A percentile compares a stretch with the other conserved stretches of the same genome.
Conservation (phyloP, 768 basidiomycete species). For the Phylloporus sp. region DNA sequence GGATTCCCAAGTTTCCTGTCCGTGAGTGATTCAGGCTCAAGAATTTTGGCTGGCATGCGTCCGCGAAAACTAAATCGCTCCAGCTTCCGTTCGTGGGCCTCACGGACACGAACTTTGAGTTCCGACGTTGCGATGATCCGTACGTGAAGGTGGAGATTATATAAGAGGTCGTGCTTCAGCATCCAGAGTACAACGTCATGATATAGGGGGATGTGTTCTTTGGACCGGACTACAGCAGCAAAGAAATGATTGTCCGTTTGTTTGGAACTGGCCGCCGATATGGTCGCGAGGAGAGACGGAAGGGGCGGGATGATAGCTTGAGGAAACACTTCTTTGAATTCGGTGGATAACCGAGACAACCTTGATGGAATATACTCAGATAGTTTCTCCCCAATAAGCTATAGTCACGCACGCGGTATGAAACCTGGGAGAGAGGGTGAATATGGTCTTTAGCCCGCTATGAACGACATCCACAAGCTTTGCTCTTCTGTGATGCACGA, state of each 20-base stretch:
- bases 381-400: not conserved
- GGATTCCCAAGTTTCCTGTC: conserved; percentile 14
- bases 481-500: conserved; percentile 86
- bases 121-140: conserved; percentile 74
- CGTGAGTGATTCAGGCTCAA: conserved; percentile 19
- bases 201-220: conserved; percentile 65
- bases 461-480: conserved; percentile 87
- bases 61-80: conserved; percentile 26
- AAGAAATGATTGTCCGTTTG: conserved; percentile 72
- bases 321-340: conserved; percentile 61
- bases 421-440: conserved; percentile 65
- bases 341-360: conserved; percentile 42
- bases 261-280: conserved; percentile 65
- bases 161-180: conserved; percentile 78
- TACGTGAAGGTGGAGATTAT: conserved; percentile 80
- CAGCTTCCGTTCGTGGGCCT: conserved; percentile 35
- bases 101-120: conserved; percentile 67
- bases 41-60: conserved; percentile 15
- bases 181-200: conserved; percentile 88
- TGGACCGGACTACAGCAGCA: conserved; percentile 66
- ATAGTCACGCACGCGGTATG: conserved; percentile 48
- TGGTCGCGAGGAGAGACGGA: conserved; percentile 64
- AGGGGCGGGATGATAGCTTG: conserved; percentile 61
- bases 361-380: conserved; percentile 1
- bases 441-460: conserved; percentile 72